phyloP scores from a whole-genome alignment of 345 rosid species.

The Viola odorata region DNA sequence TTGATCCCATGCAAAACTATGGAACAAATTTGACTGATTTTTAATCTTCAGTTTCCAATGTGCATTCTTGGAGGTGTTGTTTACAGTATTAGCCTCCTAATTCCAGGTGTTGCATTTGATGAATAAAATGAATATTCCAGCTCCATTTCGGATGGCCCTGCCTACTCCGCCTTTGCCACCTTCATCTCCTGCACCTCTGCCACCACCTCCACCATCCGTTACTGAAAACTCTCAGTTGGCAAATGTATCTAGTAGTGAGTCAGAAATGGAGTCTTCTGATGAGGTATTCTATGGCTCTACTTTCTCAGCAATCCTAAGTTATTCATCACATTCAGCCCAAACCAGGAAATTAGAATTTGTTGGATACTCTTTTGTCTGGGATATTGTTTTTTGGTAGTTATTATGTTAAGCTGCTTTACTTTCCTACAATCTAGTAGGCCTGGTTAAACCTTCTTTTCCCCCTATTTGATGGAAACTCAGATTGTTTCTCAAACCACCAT shows the following conservation, averaged over 20 bases:
- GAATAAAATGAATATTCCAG: conserved; percentile 99
- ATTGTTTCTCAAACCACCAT: neutral
- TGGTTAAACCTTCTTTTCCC: too few relatives aligned
- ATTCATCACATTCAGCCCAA: neutral
- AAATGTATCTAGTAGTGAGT: conserved; percentile 69
- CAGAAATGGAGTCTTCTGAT: conserved; percentile 86
- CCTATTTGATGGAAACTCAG: too few relatives aligned
- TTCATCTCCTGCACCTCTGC: conserved; percentile 39
- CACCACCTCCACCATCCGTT: conserved; percentile 33
- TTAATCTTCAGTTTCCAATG: neutral
- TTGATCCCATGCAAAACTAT: conserved; percentile 11
- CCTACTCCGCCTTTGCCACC: conserved; percentile 91
- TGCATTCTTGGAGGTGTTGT: conserved; percentile 1
- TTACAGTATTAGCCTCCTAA: conserved; percentile 5
- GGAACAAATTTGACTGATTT: neutral
- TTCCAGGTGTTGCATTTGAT: conserved; percentile 85
- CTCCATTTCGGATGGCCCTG: conserved; percentile 88
- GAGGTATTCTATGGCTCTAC: conserved; percentile 38
- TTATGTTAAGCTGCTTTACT: too few relatives aligned
- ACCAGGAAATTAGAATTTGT: too few relatives aligned
- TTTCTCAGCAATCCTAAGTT: neutral
- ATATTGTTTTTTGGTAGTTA: too few relatives aligned
- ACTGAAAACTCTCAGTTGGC: conserved; percentile 32
- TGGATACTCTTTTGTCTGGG: too few relatives aligned
- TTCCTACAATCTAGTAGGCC: too few relatives aligned